A percentile compares a stretch with the other conserved stretches of the same genome.
Evolutionary conservation across 495 filamentous ascomycete genomes (phyloP).

Genomic region (Aspergillus baeticus): DNA sequence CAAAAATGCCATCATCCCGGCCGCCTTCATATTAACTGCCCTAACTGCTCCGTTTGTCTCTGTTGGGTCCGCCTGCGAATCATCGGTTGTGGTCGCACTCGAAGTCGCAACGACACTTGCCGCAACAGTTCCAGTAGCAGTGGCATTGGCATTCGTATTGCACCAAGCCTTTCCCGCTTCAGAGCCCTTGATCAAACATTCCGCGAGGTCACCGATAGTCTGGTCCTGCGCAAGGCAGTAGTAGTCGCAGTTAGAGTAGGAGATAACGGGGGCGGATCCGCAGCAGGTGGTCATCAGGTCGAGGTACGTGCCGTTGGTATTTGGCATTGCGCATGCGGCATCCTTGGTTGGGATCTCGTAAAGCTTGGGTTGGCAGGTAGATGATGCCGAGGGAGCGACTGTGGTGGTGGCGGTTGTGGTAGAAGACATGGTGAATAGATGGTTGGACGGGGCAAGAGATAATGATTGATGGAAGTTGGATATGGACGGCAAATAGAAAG

Average conservation of each 20-base stretch:
- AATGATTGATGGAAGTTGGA: too few species aligned
- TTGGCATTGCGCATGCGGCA: constrained; percentile 36
- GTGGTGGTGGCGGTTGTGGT: constrained; percentile 26
- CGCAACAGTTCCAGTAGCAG: constrained; percentile 27
- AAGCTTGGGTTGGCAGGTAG: constrained; percentile 25
- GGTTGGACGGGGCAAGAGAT: neutral
- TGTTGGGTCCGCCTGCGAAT: too few species aligned
- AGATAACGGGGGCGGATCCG: constrained; percentile 30
- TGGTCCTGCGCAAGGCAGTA: constrained; percentile 43
- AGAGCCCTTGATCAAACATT: constrained; percentile 35
- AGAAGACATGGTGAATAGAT: constrained; percentile 3
- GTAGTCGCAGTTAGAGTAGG: constrained; percentile 42
- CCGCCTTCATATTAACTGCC: too few species aligned
- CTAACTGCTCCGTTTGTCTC: too few species aligned
- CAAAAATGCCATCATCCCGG: too few species aligned
- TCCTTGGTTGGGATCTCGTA: constrained; percentile 40
- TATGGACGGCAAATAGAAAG: too few species aligned
- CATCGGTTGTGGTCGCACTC: constrained; percentile 1
- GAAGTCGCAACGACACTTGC: constrained; percentile 19
- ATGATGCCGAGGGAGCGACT: constrained; percentile 23
- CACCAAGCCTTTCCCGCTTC: constrained; percentile 36
- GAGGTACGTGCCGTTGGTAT: constrained; percentile 26
- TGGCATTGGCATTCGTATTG: constrained; percentile 35
- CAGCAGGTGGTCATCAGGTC: constrained; percentile 43
- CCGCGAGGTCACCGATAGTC: constrained; percentile 31